Evolutionary conservation across 1,139 yeast species (phyloP).

Genomic region (Diutina siamensis): DNA sequence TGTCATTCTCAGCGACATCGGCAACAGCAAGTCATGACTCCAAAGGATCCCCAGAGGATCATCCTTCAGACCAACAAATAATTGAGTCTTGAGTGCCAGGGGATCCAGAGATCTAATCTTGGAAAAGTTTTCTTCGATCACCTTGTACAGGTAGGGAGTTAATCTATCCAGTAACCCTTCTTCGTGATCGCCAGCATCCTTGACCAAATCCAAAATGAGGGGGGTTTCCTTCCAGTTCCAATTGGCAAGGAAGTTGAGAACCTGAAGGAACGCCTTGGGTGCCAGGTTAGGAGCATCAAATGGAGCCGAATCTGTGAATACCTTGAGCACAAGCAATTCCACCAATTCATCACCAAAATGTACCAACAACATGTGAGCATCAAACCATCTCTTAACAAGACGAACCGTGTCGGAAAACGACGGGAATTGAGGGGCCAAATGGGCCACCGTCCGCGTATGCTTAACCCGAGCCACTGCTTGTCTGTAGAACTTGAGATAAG

Average conservation of each 20-base stretch:
- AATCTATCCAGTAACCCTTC: constrained; percentile 47
- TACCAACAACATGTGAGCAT: constrained; percentile 49
- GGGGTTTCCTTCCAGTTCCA: constrained; percentile 97
- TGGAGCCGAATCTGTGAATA: constrained; percentile 82
- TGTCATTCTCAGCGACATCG: constrained; percentile 79
- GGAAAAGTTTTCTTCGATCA: constrained; percentile 51
- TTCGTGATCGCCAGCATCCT: constrained; percentile 23
- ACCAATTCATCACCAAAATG: constrained; percentile 70
- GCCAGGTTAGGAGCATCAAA: constrained; percentile 69
- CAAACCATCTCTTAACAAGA: constrained; percentile 80
- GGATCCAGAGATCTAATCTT: constrained; percentile 71
- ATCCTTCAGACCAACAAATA: constrained; percentile 69
- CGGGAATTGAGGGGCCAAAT: constrained; percentile 62
- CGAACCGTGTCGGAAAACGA: constrained; percentile 74
- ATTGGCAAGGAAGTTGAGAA: constrained; percentile 53
- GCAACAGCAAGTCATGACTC: constrained; percentile 61
- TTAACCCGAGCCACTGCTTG: constrained; percentile 59
- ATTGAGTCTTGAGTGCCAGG: constrained; percentile 63
- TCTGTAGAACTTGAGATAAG: constrained; percentile 55
- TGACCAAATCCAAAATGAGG: constrained; percentile 60
- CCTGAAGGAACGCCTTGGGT: constrained; percentile 69
- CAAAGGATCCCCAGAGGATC: constrained; percentile 80
- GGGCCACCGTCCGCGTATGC: constrained; percentile 69
- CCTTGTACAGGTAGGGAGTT: constrained; percentile 49
- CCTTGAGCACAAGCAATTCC: constrained; percentile 72